Base-by-base conservation (phyloP, 192 early-diverging fungal species). In the Entomortierella parvispora region DNA sequence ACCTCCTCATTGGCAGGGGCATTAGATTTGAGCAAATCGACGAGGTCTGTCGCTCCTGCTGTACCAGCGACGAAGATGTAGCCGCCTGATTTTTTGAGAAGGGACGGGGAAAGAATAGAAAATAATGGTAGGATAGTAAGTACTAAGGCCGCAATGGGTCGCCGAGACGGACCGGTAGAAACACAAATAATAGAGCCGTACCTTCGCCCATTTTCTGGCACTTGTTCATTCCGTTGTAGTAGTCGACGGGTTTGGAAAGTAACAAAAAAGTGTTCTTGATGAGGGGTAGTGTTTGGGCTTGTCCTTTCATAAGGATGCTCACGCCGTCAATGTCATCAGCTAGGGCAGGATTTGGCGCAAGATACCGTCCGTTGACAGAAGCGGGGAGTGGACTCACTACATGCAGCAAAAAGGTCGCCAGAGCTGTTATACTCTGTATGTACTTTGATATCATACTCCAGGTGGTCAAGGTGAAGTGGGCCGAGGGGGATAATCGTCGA, bases 181-280 rank as follows among this genome's bases (percentile, higher is more conserved):
- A 9, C 7, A 40, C 5, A 40, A 40, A 12, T 12, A 9, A 12
- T 9, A 40, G 12, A 9, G 37, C 12, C 37, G 12, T 40, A 12
- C 37, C 37, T 40, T 40, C 55, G 25, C 17, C n/a, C 54, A 53
- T 0, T 22, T 52, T 55, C 8, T 44, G 52, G 7, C 28, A 12
- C 17, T 32, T 29, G 22, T 32, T 12, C 37, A 40, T 40, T 5
- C 37, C 65, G 8, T 37, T 40, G 11, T 40, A 40, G 33, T 70
- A 70, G n/a, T 20, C 28, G 22, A 51, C 29, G 3, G 68, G 68
- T 25, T 70, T 55, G 20, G 68, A 70, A 12, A 70, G 52, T 9
- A 70, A 8, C 40, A 70, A n/a, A 29, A 54, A 70, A n/a, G 68
- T 42, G 28, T 62, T 40, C 52, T 62, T 62, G n/a, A 9, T 12